Conservation (phyloP, 2,329 filamentous ascomycete genomes). For the Aspergillus puulaauensis region DNA sequence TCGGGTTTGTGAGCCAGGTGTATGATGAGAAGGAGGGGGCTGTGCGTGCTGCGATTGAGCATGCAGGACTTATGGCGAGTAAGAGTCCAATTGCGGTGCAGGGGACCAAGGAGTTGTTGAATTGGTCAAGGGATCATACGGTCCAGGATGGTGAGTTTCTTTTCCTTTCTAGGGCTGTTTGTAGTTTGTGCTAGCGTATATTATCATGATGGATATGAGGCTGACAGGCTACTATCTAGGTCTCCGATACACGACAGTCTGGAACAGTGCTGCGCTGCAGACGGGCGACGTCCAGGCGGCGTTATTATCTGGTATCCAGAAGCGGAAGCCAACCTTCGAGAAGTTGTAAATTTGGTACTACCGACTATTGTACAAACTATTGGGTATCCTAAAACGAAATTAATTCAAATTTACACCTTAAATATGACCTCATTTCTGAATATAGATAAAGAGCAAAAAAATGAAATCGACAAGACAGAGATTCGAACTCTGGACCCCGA, state of each 20-base stretch:
- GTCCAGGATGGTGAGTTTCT: conserved; percentile 68
- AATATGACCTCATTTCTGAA: too few species aligned
- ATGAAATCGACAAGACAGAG: conserved; percentile 11
- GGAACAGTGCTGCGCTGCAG: conserved; percentile 84
- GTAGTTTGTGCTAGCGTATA: not conserved
- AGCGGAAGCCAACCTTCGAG: conserved; percentile 76
- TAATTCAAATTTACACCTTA: not conserved
- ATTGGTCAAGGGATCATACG: conserved; percentile 74
- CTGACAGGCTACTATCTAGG: conserved; percentile 42
- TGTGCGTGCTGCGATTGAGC: conserved; percentile 60
- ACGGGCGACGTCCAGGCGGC: conserved; percentile 73
- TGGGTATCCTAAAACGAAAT: not conserved
- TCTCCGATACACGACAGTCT: conserved; percentile 78
- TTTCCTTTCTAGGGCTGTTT: not conserved
- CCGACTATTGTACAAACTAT: not conserved
- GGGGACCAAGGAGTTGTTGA: conserved; percentile 83
- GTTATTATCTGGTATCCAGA: conserved; percentile 73
- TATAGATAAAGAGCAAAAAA: not conserved
- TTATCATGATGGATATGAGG: not conserved
- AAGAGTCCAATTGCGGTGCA: conserved; percentile 89
- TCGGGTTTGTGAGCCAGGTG: conserved; percentile 46
- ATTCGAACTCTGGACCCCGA: conserved; percentile 17
- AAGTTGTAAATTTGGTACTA: conserved; percentile 61
- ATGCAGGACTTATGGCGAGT: conserved; percentile 65
- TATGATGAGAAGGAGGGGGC: conserved; percentile 58